Conservation (phyloP, 495 filamentous ascomycete genomes). For the Penicillium malachiteum region DNA sequence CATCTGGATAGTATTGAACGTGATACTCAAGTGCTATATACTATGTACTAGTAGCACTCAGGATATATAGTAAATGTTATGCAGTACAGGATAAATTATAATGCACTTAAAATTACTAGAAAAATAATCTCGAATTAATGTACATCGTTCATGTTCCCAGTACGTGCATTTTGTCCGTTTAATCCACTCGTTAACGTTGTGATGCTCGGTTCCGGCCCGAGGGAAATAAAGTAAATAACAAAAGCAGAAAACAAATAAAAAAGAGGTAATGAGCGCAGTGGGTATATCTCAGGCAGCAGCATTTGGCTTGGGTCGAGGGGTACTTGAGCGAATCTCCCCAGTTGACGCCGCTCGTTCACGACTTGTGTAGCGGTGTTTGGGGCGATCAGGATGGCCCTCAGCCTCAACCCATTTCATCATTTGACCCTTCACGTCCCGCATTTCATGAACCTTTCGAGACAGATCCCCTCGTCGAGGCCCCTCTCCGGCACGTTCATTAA, state of each 20-base stretch:
- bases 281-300: constrained; percentile 3
- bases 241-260: not conserved
- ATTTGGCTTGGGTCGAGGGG: not conserved
- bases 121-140: constrained; percentile 7
- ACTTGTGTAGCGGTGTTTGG: constrained; percentile 17
- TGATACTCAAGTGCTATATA: no score
- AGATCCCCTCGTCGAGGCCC: constrained; percentile 29
- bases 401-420: constrained; percentile 41
- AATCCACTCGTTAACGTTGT: constrained; percentile 22
- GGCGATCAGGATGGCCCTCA: constrained; percentile 23
- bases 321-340: constrained; percentile 2
- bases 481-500: constrained; percentile 55
- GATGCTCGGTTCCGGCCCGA: constrained; percentile 23
- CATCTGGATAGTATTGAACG: no score
- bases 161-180: not conserved
- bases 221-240: constrained; percentile 3
- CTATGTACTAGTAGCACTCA: no score
- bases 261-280: not conserved
- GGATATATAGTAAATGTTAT: no score
- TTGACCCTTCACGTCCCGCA: constrained; percentile 44
- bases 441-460: constrained; percentile 34
- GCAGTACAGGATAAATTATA: no score
- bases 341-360: constrained; percentile 23
- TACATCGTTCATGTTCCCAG: constrained; percentile 1
- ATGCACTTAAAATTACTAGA: no score